Evolutionary conservation across 192 early-diverging fungal species (phyloP), one percentile per base, ranked within the genome.

Genomic region (Entomortierella beljakovae): DNA sequence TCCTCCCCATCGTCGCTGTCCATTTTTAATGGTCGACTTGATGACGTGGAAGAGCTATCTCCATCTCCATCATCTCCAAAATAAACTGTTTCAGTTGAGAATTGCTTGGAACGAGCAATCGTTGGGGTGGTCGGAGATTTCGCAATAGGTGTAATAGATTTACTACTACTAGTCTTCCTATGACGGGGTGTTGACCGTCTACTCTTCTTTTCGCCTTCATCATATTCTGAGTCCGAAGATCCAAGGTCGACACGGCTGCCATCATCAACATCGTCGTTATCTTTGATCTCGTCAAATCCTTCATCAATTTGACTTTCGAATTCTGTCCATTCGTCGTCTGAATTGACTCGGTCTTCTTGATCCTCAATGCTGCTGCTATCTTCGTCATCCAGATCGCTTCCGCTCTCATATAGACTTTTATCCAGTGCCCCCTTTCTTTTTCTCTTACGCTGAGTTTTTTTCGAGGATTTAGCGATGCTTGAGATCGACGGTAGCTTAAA

Each of bases 161-260:
- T 46, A 2, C 28, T 65, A 25, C 10, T 29, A 22, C 32, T 29
- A 43, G 29, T 22, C 29, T 43, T 46, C 34, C 55, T 35, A 6
- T 20, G 22, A n/a, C 40, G 43, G 1, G 25, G 9, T 2, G 55
- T 31, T 1, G 64, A 28, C 40, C 43, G 10, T 34, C 52, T 64
- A 23, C 38, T 25, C 25, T 9, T 32, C 51, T 23, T 13, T 43
- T 38, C 0, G 13, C n/a, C 54, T 52, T 54, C 74, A 11, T 77
- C 74, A 29, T 77, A 77, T 22, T 77, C 74, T 9, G 74, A 77
- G 34, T 77, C 74, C 1, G 74, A 77, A 0, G 74, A 77, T 23
- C 71, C 29, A 20, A 58, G 43, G 10, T 69, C 66, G n/a, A 64
- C 5, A 26, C 61, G 34, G 33, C 57, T 55, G 5, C 66, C 74